Base-by-base conservation (phyloP, 2,329 filamentous ascomycete species). In the Amylocarpus encephaloides region DNA sequence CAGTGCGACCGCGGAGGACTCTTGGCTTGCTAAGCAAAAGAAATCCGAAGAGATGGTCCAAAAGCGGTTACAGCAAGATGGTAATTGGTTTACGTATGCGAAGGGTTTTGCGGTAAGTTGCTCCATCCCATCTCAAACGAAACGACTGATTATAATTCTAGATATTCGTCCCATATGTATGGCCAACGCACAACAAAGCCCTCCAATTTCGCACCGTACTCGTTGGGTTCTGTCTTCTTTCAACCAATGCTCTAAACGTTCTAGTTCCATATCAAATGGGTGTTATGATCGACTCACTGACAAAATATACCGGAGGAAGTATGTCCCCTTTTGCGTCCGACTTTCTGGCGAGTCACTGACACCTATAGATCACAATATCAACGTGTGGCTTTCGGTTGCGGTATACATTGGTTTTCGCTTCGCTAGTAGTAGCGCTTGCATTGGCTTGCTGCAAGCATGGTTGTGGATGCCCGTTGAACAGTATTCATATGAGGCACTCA, bases 211-310 rank as follows among this genome's bases (percentile, higher is more conserved):
- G 83, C 48, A 78, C 86, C 16, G 70, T 78, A 10, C 72, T 86
- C 3, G 83, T 93, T 40, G 77, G 78, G 0, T 39, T 86, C 1
- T 86, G 86, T 58, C 72, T 93, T 18, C 66, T 90, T n/a, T 71
- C 75, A 46, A 79, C 83, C 49, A 88, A 91, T 56, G 79, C 79
- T 5, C 71, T 94, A 44, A 88, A 90, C 59, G 72, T 95, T 12
- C 70, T 94, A 38, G 80, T 89, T 30, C 89, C 89, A n/a, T 78
- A 86, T 16, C 87, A 93, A 63, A 79, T 92, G 30, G 89, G 88
- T 56, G 80, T 87, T 51, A 82, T 95, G 55, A 83, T 88, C 56
- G 81, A 93, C 61, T 79, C 79, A 53, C 70, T 94, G 18, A 74
- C 74, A 29, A 71, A 73, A 33, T 73, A 75, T 38, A 49, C 44